Percentiles rank a stretch among this genome's conserved stretches.
Conservation (phyloP, 768 basidiomycete genomes). For the Chalciporus sphaerocephalus region DNA sequence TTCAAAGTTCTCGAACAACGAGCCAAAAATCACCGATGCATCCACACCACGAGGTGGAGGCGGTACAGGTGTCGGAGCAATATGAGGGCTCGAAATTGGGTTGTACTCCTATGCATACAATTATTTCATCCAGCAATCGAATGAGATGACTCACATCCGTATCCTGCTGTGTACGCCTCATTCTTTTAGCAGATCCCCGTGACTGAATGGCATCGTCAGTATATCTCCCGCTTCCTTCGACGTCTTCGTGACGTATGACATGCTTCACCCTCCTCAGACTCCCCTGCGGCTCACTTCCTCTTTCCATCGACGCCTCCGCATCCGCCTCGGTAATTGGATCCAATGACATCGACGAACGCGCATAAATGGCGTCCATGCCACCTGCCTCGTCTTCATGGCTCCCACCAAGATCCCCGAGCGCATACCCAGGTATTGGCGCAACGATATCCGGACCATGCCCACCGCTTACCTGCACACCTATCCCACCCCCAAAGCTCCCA, state of each 20-base stretch:
- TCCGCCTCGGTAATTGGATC: conserved; percentile 9
- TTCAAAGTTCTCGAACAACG: conserved; percentile 18
- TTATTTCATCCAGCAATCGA: background rate
- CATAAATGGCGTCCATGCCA: conserved; percentile 6
- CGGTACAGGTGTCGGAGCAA: conserved; percentile 14
- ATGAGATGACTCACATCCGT: conserved; percentile 16
- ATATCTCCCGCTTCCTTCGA: conserved; percentile 7
- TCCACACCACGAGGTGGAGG: conserved; percentile 3
- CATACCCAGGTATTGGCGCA: conserved; percentile 20
- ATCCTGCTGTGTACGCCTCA: conserved; percentile 10
- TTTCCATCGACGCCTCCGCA: conserved; percentile 3
- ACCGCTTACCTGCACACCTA: background rate
- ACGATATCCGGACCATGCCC: conserved; percentile 7
- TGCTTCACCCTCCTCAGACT: conserved; percentile 13
- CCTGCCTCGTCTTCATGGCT: background rate
- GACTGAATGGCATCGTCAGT: background rate
- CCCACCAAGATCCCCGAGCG: background rate
- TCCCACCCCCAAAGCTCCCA: background rate
- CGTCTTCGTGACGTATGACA: conserved; percentile 10
- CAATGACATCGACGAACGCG: conserved; percentile 5
- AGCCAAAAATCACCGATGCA: conserved; percentile 9
- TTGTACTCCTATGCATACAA: conserved; percentile 17
- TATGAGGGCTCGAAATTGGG: conserved; percentile 20
- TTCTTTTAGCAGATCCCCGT: conserved; percentile 16
- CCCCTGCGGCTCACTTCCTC: background rate